These are phyloP conservation scores for Sporormia fimetaria DNA, from an alignment of 495 filamentous ascomycete genomes.

Conservation along the genomic window DNA sequence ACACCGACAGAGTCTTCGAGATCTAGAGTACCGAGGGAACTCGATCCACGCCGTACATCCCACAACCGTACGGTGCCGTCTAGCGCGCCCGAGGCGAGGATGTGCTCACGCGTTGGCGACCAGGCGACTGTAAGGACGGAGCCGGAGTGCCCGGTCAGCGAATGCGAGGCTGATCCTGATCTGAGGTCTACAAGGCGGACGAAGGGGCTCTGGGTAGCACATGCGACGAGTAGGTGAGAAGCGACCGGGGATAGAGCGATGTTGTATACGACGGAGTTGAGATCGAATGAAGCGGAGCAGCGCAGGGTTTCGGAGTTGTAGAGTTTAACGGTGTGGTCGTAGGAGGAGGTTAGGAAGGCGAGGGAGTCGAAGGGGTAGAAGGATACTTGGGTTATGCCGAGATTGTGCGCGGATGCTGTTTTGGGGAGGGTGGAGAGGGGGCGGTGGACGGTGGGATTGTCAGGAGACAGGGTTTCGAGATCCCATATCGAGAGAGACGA, in stretches of 20 bases:
- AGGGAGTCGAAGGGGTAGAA: conserved; percentile 81
- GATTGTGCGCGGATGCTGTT: conserved; percentile 47
- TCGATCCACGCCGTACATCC: conserved; percentile 66
- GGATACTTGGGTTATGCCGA: conserved; percentile 69
- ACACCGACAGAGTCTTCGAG: conserved; percentile 67
- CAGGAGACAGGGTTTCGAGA: conserved; percentile 45
- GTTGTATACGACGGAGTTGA: conserved; percentile 60
- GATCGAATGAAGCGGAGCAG: conserved; percentile 54
- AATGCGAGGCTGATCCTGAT: conserved; percentile 64
- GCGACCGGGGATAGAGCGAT: conserved; percentile 65
- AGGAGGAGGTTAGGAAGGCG: conserved; percentile 71
- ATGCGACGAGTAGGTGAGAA: conserved; percentile 65
- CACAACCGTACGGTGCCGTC: conserved; percentile 75
- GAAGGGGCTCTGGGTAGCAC: conserved; percentile 67
- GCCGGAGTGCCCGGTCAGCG: conserved; percentile 60
- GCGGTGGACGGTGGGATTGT: conserved; percentile 26
- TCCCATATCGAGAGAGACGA: conserved; percentile 75
- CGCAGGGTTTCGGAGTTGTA: conserved; percentile 55
- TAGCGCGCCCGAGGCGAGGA: conserved; percentile 63
- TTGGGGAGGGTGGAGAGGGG: conserved; percentile 16
- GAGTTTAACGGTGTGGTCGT: conserved; percentile 72
- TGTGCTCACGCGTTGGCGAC: conserved; percentile 65
- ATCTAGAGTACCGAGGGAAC: conserved; percentile 62
- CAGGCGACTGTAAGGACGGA: conserved; percentile 64
- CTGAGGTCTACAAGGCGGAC: conserved; percentile 75